These are phyloP conservation scores for Solanum acaule DNA, from an alignment of 257 asterid species.

Conservation along the genomic window DNA sequence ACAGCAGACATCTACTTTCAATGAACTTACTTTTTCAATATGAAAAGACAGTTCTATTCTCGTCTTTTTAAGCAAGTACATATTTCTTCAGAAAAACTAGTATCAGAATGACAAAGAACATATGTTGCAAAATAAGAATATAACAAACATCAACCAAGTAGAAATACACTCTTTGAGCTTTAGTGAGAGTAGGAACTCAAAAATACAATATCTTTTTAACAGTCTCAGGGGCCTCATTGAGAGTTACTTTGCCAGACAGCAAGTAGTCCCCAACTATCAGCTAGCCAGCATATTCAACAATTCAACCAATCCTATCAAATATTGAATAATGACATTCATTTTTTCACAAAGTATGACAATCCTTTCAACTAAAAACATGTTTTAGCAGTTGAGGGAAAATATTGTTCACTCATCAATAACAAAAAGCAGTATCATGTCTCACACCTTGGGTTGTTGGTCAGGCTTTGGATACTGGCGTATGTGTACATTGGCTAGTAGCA, in stretches of 20 bases:
- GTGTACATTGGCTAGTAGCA: constrained; percentile 97
- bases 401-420: neutral
- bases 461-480: constrained; percentile 95
- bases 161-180: neutral
- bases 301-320: neutral
- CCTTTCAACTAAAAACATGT: neutral
- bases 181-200: neutral
- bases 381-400: neutral
- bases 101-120: neutral
- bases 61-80: neutral
- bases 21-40: neutral
- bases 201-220: neutral
- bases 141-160: neutral
- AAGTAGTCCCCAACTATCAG: neutral
- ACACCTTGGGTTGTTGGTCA: constrained; percentile 96
- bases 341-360: neutral
- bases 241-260: neutral
- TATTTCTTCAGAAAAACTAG: neutral
- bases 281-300: neutral
- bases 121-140: neutral
- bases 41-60: neutral
- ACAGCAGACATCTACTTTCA: neutral
- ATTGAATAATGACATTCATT: neutral
- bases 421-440: constrained; percentile 11
- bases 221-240: neutral